Evolutionary conservation across 768 basidiomycete species (phyloP).

Genomic region (Mycena albidolilacea): DNA sequence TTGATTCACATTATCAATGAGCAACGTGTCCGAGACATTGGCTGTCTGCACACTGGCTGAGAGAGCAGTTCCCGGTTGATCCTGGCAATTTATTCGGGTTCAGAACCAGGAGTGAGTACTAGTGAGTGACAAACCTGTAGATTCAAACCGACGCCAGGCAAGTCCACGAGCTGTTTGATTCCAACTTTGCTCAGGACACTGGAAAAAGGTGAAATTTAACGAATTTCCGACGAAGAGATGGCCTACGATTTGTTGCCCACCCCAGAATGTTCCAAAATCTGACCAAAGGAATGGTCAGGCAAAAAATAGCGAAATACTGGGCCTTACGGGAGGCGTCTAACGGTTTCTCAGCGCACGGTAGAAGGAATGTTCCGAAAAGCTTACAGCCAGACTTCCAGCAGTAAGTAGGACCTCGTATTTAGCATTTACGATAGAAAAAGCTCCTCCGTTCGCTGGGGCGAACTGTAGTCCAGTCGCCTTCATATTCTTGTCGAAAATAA

Average conservation of each 20-base stretch:
- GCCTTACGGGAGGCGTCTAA: slow-evolving; percentile 32
- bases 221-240: background rate
- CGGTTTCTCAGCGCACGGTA: background rate
- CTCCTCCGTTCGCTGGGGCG: slow-evolving; percentile 18
- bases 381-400: slow-evolving; percentile 35
- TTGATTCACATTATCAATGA: slow-evolving; percentile 30
- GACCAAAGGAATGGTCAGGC: background rate
- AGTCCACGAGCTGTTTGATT: slow-evolving; percentile 52
- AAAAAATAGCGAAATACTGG: background rate
- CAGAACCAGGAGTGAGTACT: too few species aligned
- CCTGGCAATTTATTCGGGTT: slow-evolving; percentile 40
- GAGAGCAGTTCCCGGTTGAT: slow-evolving; percentile 41
- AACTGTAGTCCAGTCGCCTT: slow-evolving; percentile 35
- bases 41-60: slow-evolving; percentile 28
- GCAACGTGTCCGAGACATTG: slow-evolving; percentile 15
- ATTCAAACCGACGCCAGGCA: slow-evolving; percentile 60
- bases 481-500: slow-evolving; percentile 29
- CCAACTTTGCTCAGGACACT: slow-evolving; percentile 37
- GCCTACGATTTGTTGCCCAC: slow-evolving; percentile 30
- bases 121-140: slow-evolving; percentile 37
- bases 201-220: background rate
- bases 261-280: slow-evolving; percentile 37
- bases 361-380: background rate
- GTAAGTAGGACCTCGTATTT: slow-evolving; percentile 35
- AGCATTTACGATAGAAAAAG: slow-evolving; percentile 18